Base-by-base conservation (phyloP, 495 filamentous ascomycete species). In the Aspergillus leporis region DNA sequence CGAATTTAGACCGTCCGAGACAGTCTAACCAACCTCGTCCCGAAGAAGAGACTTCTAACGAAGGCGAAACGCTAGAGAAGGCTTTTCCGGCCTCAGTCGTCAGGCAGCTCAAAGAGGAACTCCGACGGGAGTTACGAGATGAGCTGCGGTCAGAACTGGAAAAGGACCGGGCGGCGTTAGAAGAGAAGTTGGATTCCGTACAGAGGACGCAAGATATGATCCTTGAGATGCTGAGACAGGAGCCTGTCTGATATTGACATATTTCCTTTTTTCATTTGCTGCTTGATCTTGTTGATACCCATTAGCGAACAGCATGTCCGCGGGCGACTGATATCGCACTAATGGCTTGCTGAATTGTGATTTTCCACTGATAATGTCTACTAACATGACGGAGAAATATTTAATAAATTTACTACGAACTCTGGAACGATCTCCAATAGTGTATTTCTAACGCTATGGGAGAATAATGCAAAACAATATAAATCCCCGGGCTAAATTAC, bases 161-260 rank as follows among this genome's bases (percentile, higher is more conserved):
- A n/a, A 70, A 69, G 47, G 67, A 73, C 14, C 71, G 73, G 0
- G 68, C 66, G 13, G 55, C 64, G 2, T 59, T 76, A 10, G 68
- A 76, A 45, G 70, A 76, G 51, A 74, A 69, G 54, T 40, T 79
- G 36, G 75, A 77, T 60, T 67, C 73, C 28, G 64, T 79, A 36
- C 75, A 79, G 55, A 58, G 71, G 55, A 78, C 71, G 1, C 77
- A 79, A 54, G 71, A 79, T 43, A 72, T 79, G 70, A 79, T 79
- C 58, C 56, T 79, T 36, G 73, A 78, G 21, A 77, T 79, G 75
- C 56, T 79, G 52, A 68, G 73, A 60, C 77, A 77, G 62, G 71
- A 73, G 28, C 70, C 74, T 60, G 45, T 62, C 22, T 72, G 65
- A 70, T 61, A 36, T 63, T 31, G 38, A 43, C 40, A 22, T 38